Evolutionary conservation across 2,329 filamentous ascomycete species (phyloP).

Genomic region (Aspergillus flavus): DNA sequence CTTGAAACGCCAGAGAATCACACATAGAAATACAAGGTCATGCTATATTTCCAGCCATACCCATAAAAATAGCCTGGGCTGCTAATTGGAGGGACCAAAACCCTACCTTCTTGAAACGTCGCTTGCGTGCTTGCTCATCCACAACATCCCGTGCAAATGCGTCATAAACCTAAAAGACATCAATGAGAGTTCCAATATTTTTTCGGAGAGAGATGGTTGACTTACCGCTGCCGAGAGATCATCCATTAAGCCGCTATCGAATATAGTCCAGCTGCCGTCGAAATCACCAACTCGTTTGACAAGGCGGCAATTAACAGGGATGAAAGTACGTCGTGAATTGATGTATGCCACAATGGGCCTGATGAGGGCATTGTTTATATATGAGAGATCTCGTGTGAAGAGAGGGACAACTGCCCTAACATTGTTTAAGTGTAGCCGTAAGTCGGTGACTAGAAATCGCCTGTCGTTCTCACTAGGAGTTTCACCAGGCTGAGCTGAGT

Average conservation of each 20-base stretch:
- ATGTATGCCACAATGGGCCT: constrained; percentile 98
- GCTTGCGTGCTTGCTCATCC: constrained; percentile 80
- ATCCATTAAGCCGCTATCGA: constrained; percentile 90
- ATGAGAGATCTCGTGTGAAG: constrained; percentile 88
- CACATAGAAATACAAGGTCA: constrained; percentile 38
- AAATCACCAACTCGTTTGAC: constrained; percentile 89
- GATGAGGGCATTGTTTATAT: constrained; percentile 93
- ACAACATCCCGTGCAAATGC: constrained; percentile 91
- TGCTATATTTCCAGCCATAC: constrained; percentile 80
- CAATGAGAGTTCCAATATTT: constrained; percentile 12
- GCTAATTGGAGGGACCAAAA: constrained; percentile 94
- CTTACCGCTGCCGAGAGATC: constrained; percentile 80
- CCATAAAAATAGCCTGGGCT: constrained; percentile 91
- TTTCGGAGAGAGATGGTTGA: constrained; percentile 3
- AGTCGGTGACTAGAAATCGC: constrained; percentile 87
- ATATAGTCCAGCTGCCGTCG: constrained; percentile 92
- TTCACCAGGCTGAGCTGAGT: constrained; percentile 27
- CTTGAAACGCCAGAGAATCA: constrained; percentile 8
- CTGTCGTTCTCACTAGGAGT: constrained; percentile 53
- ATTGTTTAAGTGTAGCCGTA: constrained; percentile 93
- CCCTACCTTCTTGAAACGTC: constrained; percentile 91
- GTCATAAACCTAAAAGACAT: constrained; percentile 68
- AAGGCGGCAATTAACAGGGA: constrained; percentile 90
- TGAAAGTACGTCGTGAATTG: constrained; percentile 92
- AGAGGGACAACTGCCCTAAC: constrained; percentile 90